phyloP scores from a whole-genome alignment of 2,329 filamentous ascomycete species.

The Acarospora socialis region DNA sequence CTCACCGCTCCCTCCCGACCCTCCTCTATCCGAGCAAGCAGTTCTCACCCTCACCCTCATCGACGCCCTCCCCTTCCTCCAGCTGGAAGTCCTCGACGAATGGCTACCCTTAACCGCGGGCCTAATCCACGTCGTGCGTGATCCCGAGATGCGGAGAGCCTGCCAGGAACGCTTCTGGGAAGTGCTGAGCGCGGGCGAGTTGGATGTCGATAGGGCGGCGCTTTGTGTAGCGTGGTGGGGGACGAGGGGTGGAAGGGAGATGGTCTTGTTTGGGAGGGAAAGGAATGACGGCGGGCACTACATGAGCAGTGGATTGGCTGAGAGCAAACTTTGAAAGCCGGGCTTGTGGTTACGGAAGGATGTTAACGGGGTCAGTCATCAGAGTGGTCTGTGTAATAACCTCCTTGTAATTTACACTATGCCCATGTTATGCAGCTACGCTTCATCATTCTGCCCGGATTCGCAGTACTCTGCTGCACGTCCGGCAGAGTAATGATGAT shows the following conservation, averaged over 20 bases:
- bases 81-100: constrained; percentile 56
- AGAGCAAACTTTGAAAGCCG: constrained; percentile 34
- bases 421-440: too few species aligned
- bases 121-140: constrained; percentile 49
- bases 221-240: constrained; percentile 82
- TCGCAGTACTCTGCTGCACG: too few species aligned
- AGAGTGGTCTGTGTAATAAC: constrained; percentile 10
- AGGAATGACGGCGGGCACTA: constrained; percentile 24
- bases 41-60: constrained; percentile 63
- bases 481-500: too few species aligned
- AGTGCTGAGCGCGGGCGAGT: constrained; percentile 62
- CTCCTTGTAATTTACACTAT: too few species aligned
- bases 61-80: constrained; percentile 62
- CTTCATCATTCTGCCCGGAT: too few species aligned
- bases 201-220: constrained; percentile 73
- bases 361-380: constrained; percentile 2
- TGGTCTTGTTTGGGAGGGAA: constrained; percentile 35
- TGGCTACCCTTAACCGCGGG: constrained; percentile 64
- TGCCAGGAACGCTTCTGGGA: constrained; percentile 67
- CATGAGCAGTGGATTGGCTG: constrained; percentile 42
- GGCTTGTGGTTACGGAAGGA: not conserved
- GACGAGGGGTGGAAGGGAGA: constrained; percentile 44
- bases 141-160: constrained; percentile 45
- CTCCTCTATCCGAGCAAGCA: constrained; percentile 58
- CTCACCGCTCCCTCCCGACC: constrained; percentile 12